Evolutionary conservation across 2,329 filamentous ascomycete genomes (phyloP).

Genomic region (Paecilomyces formosus): DNA sequence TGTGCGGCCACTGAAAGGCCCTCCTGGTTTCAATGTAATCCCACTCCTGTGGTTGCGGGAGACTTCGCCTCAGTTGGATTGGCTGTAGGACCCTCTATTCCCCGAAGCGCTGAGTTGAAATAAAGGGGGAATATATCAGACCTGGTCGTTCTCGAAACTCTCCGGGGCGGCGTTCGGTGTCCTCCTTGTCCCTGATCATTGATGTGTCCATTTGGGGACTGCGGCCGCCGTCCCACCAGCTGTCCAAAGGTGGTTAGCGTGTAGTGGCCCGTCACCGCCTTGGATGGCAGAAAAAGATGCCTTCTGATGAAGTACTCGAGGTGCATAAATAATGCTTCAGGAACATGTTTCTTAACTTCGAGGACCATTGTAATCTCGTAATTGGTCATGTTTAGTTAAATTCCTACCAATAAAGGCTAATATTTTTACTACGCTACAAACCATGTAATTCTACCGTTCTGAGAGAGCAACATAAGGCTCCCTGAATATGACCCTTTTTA

Average conservation of each 20-base stretch:
- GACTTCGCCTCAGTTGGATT: background rate
- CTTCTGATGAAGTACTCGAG: background rate
- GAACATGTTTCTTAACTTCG: too few relatives aligned
- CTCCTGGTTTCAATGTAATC: background rate
- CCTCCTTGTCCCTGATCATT: background rate
- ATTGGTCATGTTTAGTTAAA: too few relatives aligned
- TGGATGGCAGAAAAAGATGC: background rate
- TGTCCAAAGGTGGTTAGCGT: background rate
- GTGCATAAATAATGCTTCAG: too few relatives aligned
- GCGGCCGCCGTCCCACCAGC: background rate
- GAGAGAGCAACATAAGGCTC: too few relatives aligned
- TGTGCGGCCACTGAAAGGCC: slow-evolving; percentile 7
- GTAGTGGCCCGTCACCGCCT: background rate
- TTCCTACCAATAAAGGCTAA: too few relatives aligned
- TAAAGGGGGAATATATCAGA: background rate
- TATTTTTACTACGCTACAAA: too few relatives aligned
- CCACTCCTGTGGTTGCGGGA: background rate
- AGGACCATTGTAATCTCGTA: too few relatives aligned
- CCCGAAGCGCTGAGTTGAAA: background rate
- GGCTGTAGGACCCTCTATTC: background rate
- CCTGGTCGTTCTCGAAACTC: background rate
- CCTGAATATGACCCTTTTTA: background rate
- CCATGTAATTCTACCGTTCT: too few relatives aligned
- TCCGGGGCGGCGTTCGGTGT: background rate
- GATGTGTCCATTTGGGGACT: background rate